Base-by-base conservation (phyloP, 2,329 filamentous ascomycete genomes). In the Colletotrichum destructivum region DNA sequence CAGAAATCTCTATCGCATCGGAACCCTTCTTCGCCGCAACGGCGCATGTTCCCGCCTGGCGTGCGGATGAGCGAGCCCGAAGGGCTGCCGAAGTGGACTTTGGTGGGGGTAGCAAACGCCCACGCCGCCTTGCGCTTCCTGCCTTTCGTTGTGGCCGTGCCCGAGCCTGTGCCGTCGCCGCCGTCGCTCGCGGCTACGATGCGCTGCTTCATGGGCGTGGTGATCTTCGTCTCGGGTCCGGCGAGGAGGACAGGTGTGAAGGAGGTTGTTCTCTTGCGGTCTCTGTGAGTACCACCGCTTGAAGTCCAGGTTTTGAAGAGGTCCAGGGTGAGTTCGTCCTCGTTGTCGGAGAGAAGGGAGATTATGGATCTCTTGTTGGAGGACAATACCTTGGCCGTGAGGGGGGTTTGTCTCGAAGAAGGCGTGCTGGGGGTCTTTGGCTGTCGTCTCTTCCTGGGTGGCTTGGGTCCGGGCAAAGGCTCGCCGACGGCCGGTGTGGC, bases 1-100 rank as follows among this genome's bases (percentile, higher is more conserved):
- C 90, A 91, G 79, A 91, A 91, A 72, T 88, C 85, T 65, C 87
- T 82, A 4, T 85, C 85, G 72, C 89, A 91, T 18, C 80, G 81
- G 76, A 87, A 91, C 15, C 87, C 89, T 74, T 85, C 84, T 73
- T 87, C 80, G 4, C 89, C 89, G 70, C 90, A 91, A 16, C 82
- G 82, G 62, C 86, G 81, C 74, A 83, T 74, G 16, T 85, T 84
- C 1, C 88, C 88, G 2, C 87, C 84, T 0, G 88, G 87, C 12
- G 87, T 89, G 74, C 81, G 81, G 5, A 84, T 75, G 42, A 81
- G 73, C 35, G 76, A 77, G 15, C 62, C 75, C 38, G 62, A 71
- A 57, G 73, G 73, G 55, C 77, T 79, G 4, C 75, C 71, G 11
- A 66, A 38, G 26, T 42, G 47, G 15, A 38, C 31, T 44, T 66